Evolutionary conservation across 441 rosid species (phyloP), one percentile per base, ranked within the genome.

Genomic region (Erysimum pusillum): DNA sequence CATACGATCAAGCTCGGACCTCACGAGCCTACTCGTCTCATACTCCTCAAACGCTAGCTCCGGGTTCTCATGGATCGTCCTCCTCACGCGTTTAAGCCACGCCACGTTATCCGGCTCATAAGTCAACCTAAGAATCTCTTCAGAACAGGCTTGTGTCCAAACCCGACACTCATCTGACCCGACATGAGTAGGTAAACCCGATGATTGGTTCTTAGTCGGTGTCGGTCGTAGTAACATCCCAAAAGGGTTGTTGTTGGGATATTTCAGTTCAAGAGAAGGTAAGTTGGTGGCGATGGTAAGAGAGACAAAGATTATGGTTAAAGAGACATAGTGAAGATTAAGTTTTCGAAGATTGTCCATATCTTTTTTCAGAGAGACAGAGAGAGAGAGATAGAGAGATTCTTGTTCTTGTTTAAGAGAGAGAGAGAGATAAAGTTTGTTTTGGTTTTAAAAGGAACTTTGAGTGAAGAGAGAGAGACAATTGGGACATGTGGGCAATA

Each of bases 11-110:
- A 91, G 65, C 87, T 90, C 96, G 3, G 75, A 58, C 46, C 97
- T 73, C 28, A 94, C 78, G 46, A 94, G 75, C 80, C 75, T 83
- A 65, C 97, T 94, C 5, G 98, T 94, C 81, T 87, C 88, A 4
- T 80, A 53, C 68, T 94, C 98, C 45, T 94, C 83, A 61, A 90
- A 94, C 32, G 97, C 97, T 10, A 94, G 89, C 83, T 94, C 97
- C 3, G 98, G 98, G 38, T 90, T 82, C 79, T 89, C 95, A 49
- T 94, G 98, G 52, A 94, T 94, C 82, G 52, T 86, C 82, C 98
- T 86, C 78, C 98, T 87, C 56, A 89, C 52, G 31, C 61, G 74
- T 74, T 77, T 90, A 45, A 92, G 75, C 97, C 97, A 94, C 36
- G 65, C 74, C 2, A 83, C 90, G 71, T 79, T 83, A 71, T 87